phyloP scores from a whole-genome alignment of 805 yeast species.

The Wickerhamomyces bovis region DNA sequence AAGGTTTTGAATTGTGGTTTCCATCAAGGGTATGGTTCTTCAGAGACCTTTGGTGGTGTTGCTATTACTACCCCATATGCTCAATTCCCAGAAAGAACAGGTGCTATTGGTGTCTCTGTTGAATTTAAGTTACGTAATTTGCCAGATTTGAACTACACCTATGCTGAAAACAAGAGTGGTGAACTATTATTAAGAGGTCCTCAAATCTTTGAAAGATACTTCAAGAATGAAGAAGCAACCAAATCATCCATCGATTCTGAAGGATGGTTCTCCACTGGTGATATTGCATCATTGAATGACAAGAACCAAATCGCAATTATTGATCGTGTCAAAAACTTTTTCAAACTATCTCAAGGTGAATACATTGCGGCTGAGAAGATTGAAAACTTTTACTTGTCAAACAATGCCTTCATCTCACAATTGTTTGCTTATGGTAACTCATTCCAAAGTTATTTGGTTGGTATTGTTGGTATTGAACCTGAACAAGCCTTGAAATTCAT shows the following conservation, averaged over 20 bases:
- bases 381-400: slow-evolving; percentile 55
- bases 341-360: slow-evolving; percentile 61
- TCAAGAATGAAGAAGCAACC: slow-evolving; percentile 51
- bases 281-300: slow-evolving; percentile 47
- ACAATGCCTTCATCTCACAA: slow-evolving; percentile 46
- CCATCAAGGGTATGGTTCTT: slow-evolving; percentile 70
- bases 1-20: slow-evolving; percentile 52
- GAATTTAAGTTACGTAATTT: slow-evolving; percentile 60
- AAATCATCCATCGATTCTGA: slow-evolving; percentile 43
- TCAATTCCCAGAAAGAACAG: slow-evolving; percentile 45
- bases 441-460: slow-evolving; percentile 49
- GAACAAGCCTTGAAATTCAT: slow-evolving; percentile 23
- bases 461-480: slow-evolving; percentile 55
- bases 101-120: slow-evolving; percentile 47
- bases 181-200: slow-evolving; percentile 63
- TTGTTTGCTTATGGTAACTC: slow-evolving; percentile 62
- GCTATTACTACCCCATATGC: slow-evolving; percentile 41
- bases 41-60: slow-evolving; percentile 68
- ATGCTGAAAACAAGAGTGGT: slow-evolving; percentile 43
- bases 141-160: slow-evolving; percentile 54
- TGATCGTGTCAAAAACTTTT: slow-evolving; percentile 76
- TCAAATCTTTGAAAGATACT: slow-evolving; percentile 51
- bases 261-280: slow-evolving; percentile 68
- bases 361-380: slow-evolving; percentile 74
- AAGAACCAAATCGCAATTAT: slow-evolving; percentile 54